Evolutionary conservation across 169 alveolate species (phyloP).

Genomic region (Cyclospora cayetanensis): DNA sequence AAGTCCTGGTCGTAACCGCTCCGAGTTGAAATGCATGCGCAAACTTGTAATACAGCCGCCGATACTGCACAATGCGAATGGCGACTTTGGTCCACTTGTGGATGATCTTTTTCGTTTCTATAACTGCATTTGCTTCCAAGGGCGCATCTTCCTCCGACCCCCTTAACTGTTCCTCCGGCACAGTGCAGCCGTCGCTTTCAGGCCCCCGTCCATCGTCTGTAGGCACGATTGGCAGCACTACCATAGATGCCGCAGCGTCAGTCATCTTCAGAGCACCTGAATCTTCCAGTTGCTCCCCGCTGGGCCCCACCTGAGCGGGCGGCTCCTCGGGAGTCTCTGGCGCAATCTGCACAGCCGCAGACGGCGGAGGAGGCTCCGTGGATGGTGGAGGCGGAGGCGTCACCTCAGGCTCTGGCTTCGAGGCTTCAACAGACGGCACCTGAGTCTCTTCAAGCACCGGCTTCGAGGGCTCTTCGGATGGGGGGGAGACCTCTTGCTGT

Average conservation of each 20-base stretch:
- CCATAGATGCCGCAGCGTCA: neutral
- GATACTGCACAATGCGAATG: neutral
- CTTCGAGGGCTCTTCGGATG: neutral
- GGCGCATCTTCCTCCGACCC: neutral
- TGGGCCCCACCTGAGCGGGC: neutral
- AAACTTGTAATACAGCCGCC: neutral
- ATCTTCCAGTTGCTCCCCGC: neutral
- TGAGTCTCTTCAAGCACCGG: neutral
- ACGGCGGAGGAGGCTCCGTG: neutral
- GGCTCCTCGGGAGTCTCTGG: neutral
- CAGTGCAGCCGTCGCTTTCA: slow-evolving; percentile 4
- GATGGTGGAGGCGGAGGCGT: neutral
- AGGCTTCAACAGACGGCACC: neutral
- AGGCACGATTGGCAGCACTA: neutral
- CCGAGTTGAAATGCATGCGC: neutral
- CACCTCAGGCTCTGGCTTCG: neutral
- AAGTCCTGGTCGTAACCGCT: neutral
- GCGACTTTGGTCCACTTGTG: neutral
- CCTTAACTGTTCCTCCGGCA: neutral
- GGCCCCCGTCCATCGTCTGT: neutral
- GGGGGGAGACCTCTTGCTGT: neutral
- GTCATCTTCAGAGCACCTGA: too few relatives aligned
- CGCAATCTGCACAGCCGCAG: neutral
- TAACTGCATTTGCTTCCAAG: neutral
- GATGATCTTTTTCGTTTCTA: neutral